phyloP scores from a whole-genome alignment of 148 eudicot species.

The Chenopodium formosanum region DNA sequence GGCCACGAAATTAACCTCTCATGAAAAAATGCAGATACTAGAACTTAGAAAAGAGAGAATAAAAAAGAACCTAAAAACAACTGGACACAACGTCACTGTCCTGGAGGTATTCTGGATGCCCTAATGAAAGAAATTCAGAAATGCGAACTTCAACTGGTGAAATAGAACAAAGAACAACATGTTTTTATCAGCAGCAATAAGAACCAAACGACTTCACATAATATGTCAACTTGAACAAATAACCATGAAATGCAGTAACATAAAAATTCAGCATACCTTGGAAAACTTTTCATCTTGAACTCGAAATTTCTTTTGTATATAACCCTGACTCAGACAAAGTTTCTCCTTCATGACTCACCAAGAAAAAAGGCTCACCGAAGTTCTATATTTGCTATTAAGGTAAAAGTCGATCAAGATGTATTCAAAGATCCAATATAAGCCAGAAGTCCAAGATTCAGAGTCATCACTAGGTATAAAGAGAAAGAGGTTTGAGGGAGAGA shows the following conservation, averaged over 20 bases:
- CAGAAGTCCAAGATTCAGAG: neutral
- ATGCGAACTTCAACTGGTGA: too few species aligned
- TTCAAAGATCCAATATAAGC: neutral
- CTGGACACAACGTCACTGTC: too few species aligned
- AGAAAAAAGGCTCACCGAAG: slow-evolving; percentile 88
- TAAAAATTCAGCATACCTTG: slow-evolving; percentile 45
- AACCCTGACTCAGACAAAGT: slow-evolving; percentile 71
- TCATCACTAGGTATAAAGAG: neutral
- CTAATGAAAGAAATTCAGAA: too few species aligned
- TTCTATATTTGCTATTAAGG: slow-evolving; percentile 69
- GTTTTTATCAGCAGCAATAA: neutral
- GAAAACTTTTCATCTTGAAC: slow-evolving; percentile 86
- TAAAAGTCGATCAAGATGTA: neutral
- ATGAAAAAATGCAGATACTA: too few species aligned
- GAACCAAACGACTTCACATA: neutral
- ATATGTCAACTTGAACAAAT: neutral
- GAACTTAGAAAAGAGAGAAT: too few species aligned
- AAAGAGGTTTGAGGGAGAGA: neutral
- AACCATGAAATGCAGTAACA: neutral
- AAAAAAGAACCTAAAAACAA: too few species aligned
- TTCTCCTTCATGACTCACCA: slow-evolving; percentile 87
- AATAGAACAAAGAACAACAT: neutral
- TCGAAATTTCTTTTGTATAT: slow-evolving; percentile 82
- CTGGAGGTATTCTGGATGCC: too few species aligned
- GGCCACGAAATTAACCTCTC: too few species aligned